phyloP scores from a whole-genome alignment of 176 grass and related monocot genomes.

The Paspalum notatum region DNA sequence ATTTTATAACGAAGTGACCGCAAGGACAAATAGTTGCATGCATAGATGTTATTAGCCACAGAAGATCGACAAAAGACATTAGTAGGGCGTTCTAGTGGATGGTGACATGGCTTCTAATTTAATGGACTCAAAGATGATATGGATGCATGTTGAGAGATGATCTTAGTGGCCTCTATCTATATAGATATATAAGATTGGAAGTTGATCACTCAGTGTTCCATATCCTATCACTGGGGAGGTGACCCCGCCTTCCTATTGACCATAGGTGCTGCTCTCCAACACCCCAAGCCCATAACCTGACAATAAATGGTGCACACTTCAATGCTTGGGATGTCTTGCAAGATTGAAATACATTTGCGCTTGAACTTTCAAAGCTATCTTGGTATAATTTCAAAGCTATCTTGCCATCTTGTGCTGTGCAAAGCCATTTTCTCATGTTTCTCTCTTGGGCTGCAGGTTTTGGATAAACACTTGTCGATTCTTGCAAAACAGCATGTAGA shows the following conservation, averaged over 20 bases:
- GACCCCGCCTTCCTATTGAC: not conserved
- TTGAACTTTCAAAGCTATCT: not conserved
- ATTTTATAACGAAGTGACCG: too few species aligned
- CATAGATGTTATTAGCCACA: too few species aligned
- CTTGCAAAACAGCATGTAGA: slow-evolving; percentile 94
- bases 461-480: slow-evolving; percentile 86
- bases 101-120: too few species aligned
- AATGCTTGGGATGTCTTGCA: not conserved
- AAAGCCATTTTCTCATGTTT: slow-evolving; percentile 7
- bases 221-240: not conserved
- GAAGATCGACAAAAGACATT: too few species aligned
- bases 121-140: too few species aligned
- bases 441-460: slow-evolving; percentile 57
- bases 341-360: not conserved
- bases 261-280: not conserved
- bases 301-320: not conserved
- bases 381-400: not conserved
- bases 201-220: not conserved
- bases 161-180: too few species aligned
- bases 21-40: too few species aligned
- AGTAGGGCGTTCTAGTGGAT: too few species aligned
- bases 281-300: not conserved
- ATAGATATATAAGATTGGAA: too few species aligned
- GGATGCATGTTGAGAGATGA: too few species aligned
- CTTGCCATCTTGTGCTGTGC: not conserved